Conservation (phyloP, 2,329 filamentous ascomycete species). For the Nemania sp. region DNA sequence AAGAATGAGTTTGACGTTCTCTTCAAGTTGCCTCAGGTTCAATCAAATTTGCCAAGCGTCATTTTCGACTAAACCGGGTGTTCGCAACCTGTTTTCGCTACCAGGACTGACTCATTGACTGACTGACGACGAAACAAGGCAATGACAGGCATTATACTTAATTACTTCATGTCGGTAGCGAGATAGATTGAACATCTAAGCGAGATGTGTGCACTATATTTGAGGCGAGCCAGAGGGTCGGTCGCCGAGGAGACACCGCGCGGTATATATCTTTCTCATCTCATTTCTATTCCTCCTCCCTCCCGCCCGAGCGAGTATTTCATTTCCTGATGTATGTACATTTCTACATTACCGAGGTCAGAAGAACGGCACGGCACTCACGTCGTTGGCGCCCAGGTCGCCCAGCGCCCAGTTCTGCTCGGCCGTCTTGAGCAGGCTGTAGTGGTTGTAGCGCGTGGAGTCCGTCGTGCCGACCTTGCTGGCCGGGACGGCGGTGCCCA, state of each 20-base stretch:
- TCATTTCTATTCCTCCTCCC: background rate
- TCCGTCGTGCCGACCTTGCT: constrained; percentile 34
- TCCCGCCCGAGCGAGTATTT: background rate
- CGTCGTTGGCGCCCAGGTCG: constrained; percentile 32
- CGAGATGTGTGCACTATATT: background rate
- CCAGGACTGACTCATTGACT: too few species aligned
- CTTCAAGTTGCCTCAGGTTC: too few species aligned
- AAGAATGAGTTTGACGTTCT: too few species aligned
- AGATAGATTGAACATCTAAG: too few species aligned
- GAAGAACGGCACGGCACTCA: constrained; percentile 23
- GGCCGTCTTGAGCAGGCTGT: constrained; percentile 38
- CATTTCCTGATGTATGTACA: background rate
- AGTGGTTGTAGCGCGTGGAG: constrained; percentile 36
- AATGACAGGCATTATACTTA: too few species aligned
- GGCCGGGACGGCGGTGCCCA: constrained; percentile 33
- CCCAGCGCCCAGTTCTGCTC: constrained; percentile 39
- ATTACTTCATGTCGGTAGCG: too few species aligned
- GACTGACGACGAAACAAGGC: too few species aligned
- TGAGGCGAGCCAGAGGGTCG: constrained; percentile 9
- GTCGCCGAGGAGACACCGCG: background rate
- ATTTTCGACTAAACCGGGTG: too few species aligned
- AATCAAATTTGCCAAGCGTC: too few species aligned
- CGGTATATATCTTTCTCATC: too few species aligned
- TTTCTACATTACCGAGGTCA: background rate
- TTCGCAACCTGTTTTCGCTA: too few species aligned